phyloP scores from a whole-genome alignment of 805 yeast genomes.

The Pichia exigua region DNA sequence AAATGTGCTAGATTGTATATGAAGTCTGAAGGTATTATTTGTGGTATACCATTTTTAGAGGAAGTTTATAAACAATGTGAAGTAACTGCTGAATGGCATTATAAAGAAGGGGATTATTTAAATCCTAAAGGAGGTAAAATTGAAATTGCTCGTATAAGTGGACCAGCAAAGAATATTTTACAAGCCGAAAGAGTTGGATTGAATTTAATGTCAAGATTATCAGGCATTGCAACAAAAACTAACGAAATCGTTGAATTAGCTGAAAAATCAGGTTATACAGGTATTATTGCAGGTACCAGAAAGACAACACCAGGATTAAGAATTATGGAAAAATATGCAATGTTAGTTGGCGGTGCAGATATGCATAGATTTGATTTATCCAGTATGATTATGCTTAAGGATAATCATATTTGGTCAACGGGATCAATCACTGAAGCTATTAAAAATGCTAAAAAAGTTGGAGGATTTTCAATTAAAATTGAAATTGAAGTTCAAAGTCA shows the following conservation, averaged over 20 bases:
- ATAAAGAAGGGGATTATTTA: slow-evolving; percentile 58
- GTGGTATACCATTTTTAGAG: slow-evolving; percentile 84
- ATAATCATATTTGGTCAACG: slow-evolving; percentile 86
- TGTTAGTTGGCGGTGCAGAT: slow-evolving; percentile 93
- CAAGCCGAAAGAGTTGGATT: slow-evolving; percentile 83
- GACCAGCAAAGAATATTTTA: slow-evolving; percentile 72
- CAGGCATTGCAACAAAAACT: slow-evolving; percentile 83
- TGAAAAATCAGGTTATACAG: slow-evolving; percentile 58
- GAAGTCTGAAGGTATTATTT: slow-evolving; percentile 70
- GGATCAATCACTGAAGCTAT: slow-evolving; percentile 90
- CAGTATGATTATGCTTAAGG: slow-evolving; percentile 94
- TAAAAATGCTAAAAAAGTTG: slow-evolving; percentile 61
- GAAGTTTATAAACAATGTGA: slow-evolving; percentile 78
- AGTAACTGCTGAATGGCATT: slow-evolving; percentile 63
- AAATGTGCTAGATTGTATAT: slow-evolving; percentile 75
- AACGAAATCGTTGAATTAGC: slow-evolving; percentile 52
- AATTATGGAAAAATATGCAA: slow-evolving; percentile 81
- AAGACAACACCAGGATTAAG: slow-evolving; percentile 97
- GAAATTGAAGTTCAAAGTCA: slow-evolving; percentile 89
- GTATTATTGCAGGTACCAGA: slow-evolving; percentile 90
- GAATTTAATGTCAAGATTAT: slow-evolving; percentile 71
- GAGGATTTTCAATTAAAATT: slow-evolving; percentile 83
- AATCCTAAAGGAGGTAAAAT: slow-evolving; percentile 47
- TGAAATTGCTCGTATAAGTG: slow-evolving; percentile 68
- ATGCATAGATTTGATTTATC: slow-evolving; percentile 87